These are phyloP conservation scores for Aspergillus sp. DNA, from an alignment of 2,329 filamentous ascomycete species.

Conservation along the genomic window DNA sequence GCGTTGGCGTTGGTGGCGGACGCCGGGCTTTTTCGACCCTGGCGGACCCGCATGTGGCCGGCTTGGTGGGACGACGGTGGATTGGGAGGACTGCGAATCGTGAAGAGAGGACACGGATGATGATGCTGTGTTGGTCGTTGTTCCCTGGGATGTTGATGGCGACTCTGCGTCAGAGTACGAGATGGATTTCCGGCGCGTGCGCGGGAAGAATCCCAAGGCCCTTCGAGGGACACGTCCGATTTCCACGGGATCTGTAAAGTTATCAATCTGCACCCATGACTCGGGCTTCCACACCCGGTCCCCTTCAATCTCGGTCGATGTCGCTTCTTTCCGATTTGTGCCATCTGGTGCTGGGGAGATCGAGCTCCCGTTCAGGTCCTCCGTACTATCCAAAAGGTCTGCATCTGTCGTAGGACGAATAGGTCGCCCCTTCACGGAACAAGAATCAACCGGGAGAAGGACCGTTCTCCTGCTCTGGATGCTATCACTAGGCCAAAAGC, in stretches of 20 bases:
- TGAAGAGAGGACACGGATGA: conserved; percentile 19
- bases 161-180: conserved; percentile 55
- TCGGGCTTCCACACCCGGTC: conserved; percentile 77
- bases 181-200: conserved; percentile 74
- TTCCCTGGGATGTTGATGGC: conserved; percentile 25
- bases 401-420: conserved; percentile 28
- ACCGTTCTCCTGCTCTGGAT: conserved; percentile 78
- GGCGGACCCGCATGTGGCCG: conserved; percentile 24
- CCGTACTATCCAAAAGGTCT: conserved; percentile 21
- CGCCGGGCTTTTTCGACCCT: conserved; percentile 23
- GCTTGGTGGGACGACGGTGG: conserved; percentile 19
- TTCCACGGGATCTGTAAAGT: conserved; percentile 64
- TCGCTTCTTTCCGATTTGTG: conserved; percentile 5
- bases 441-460: conserved; percentile 81
- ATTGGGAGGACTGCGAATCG: conserved; percentile 19
- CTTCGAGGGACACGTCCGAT: conserved; percentile 77
- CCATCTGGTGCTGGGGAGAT: conserved; percentile 19
- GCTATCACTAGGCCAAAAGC: conserved; percentile 89
- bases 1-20: conserved; percentile 35
- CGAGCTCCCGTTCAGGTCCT: conserved; percentile 29
- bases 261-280: conserved; percentile 78
- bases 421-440: conserved; percentile 68
- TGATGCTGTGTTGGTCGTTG: conserved; percentile 21
- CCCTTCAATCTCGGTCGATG: conserved; percentile 41
- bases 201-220: conserved; percentile 84